Evolutionary conservation across 2,329 filamentous ascomycete genomes (phyloP).

Genomic region (Arthrobotrys sphaeroides): DNA sequence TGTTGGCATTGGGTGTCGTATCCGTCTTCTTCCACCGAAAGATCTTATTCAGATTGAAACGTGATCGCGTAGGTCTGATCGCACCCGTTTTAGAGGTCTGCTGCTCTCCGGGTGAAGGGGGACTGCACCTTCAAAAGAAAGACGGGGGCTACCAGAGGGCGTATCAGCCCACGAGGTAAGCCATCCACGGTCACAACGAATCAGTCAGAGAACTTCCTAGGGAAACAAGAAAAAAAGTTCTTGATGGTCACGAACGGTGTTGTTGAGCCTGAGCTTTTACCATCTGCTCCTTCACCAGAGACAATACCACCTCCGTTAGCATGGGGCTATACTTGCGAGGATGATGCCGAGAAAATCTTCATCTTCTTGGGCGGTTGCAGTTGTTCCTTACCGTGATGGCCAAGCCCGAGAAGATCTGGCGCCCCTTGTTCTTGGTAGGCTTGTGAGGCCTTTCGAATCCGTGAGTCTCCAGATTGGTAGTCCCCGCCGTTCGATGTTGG

Average conservation of each 20-base stretch:
- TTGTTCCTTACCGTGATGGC: conserved; percentile 53
- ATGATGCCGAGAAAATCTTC: conserved; percentile 39
- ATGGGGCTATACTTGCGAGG: conserved; percentile 44
- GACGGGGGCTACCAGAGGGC: conserved; percentile 39
- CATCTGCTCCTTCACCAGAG: conserved; percentile 47
- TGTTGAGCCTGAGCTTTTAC: conserved; percentile 54
- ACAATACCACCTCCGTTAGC: conserved; percentile 49
- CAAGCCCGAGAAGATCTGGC: conserved; percentile 53
- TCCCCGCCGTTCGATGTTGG: conserved; percentile 43
- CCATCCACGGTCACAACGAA: conserved; percentile 53
- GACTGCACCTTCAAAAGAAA: conserved; percentile 53
- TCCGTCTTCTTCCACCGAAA: conserved; percentile 50
- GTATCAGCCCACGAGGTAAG: conserved; percentile 29
- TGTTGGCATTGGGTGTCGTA: conserved; percentile 26
- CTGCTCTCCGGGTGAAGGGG: conserved; percentile 53
- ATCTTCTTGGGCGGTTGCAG: conserved; percentile 32
- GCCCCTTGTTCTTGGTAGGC: conserved; percentile 49
- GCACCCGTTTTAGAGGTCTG: conserved; percentile 54
- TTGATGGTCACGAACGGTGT: conserved; percentile 54
- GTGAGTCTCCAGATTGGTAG: conserved; percentile 32
- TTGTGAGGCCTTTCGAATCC: conserved; percentile 47
- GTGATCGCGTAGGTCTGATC: conserved; percentile 54
- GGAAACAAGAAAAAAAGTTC: conserved; percentile 54
- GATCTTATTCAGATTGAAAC: conserved; percentile 53
- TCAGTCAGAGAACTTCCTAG: conserved; percentile 54